These are phyloP conservation scores for Metschnikowia cerradonensis DNA, from an alignment of 805 yeast genomes.

Conservation along the genomic window DNA sequence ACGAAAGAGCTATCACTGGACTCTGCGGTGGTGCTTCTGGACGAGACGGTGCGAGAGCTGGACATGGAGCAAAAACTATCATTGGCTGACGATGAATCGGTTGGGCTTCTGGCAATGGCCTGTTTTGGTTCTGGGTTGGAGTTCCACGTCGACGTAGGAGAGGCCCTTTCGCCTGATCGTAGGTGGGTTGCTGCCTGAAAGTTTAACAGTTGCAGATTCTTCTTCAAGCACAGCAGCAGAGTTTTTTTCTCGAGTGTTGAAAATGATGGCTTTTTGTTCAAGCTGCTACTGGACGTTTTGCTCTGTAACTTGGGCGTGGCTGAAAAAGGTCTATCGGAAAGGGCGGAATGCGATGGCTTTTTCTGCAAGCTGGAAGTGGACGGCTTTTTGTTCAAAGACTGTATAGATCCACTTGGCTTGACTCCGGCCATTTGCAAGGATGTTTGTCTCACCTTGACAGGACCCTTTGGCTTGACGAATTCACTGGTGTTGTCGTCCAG, in stretches of 20 bases:
- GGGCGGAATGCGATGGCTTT: slow-evolving; percentile 8
- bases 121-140: neutral
- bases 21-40: slow-evolving; percentile 1
- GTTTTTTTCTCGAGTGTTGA: slow-evolving; percentile 11
- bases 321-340: slow-evolving; percentile 11
- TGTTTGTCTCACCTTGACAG: slow-evolving; percentile 23
- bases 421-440: slow-evolving; percentile 38
- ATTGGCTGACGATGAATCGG: neutral
- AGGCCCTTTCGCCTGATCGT: neutral
- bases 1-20: neutral
- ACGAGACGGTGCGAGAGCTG: neutral
- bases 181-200: neutral
- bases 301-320: slow-evolving; percentile 15
- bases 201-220: neutral
- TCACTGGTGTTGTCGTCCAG: slow-evolving; percentile 16
- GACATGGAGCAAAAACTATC: neutral
- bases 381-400: slow-evolving; percentile 2
- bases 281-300: slow-evolving; percentile 11
- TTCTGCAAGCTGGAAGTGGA: slow-evolving; percentile 3
- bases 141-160: neutral
- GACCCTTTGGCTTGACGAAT: slow-evolving; percentile 24
- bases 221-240: neutral
- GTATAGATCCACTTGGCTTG: neutral
- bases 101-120: neutral
- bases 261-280: slow-evolving; percentile 15